Conservation (phyloP, 306 rosid species). For the Carpinus fangiana region DNA sequence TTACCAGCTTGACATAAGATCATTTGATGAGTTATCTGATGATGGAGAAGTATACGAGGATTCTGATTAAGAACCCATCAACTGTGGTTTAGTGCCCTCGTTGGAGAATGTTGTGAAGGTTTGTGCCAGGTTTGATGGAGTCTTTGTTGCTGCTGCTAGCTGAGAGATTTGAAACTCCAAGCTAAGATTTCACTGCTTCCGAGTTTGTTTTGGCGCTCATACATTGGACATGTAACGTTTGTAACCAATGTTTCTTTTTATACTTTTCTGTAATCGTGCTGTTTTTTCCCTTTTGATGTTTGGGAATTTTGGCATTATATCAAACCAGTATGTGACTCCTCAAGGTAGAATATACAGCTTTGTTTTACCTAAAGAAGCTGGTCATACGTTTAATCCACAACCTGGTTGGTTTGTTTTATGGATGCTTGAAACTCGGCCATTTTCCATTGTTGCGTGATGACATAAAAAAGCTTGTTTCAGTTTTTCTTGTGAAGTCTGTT, state of each 20-base stretch:
- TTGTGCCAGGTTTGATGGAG: background rate
- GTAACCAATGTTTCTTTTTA: background rate
- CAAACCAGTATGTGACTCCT: background rate
- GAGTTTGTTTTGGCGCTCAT: background rate
- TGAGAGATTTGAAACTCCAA: background rate
- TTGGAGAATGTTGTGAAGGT: background rate
- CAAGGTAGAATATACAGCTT: background rate
- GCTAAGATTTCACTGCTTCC: background rate
- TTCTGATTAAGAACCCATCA: background rate
- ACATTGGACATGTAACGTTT: background rate
- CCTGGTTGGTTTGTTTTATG: background rate
- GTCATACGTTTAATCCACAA: background rate
- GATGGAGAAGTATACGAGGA: conserved; percentile 11
- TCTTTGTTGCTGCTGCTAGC: background rate
- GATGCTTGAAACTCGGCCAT: background rate
- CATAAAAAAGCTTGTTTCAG: background rate
- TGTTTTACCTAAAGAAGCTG: background rate
- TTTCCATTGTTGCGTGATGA: background rate
- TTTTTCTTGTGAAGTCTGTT: background rate
- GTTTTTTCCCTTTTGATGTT: background rate
- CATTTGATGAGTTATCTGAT: conserved; percentile 11
- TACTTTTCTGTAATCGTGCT: background rate
- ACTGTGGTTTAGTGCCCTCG: background rate
- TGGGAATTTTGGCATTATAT: background rate
- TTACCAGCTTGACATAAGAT: conserved; percentile 13